phyloP scores from a whole-genome alignment of 2,329 filamentous ascomycete genomes.

The Talaromyces islandicus region DNA sequence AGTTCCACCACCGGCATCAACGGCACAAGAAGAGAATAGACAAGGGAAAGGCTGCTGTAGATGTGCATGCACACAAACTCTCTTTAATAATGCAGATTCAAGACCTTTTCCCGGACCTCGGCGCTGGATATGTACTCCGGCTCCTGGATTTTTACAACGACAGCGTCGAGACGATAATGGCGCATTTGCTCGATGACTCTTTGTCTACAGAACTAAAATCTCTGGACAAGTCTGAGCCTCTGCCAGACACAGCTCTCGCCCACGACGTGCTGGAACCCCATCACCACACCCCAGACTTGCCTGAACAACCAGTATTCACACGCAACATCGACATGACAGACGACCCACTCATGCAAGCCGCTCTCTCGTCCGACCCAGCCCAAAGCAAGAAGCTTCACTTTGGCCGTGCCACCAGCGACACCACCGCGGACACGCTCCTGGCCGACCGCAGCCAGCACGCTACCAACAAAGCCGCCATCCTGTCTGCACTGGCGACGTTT shows the following conservation, averaged over 20 bases:
- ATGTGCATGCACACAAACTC: conserved; percentile 67
- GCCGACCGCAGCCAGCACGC: conserved; percentile 55
- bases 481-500: conserved; percentile 81
- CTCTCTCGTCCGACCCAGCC: conserved; percentile 50
- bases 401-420: conserved; percentile 59
- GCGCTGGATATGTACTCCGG: conserved; percentile 72
- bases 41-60: conserved; percentile 36
- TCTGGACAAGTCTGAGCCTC: conserved; percentile 57
- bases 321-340: conserved; percentile 73
- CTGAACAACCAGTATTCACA: conserved; percentile 24
- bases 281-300: conserved; percentile 26
- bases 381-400: conserved; percentile 58
- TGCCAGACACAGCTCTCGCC: conserved; percentile 33
- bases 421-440: conserved; percentile 67
- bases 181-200: conserved; percentile 72
- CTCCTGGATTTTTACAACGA: conserved; percentile 75
- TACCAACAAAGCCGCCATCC: conserved; percentile 75
- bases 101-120: conserved; percentile 84
- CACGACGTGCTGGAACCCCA: conserved; percentile 52
- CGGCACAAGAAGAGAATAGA: conserved; percentile 26
- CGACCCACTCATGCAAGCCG: conserved; percentile 70
- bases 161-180: conserved; percentile 71
- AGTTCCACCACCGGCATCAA: conserved; percentile 35
- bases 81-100: conserved; percentile 85
- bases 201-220: conserved; percentile 64